Conservation (phyloP, 2,329 filamentous ascomycete species). For the Phaeosphaeria sp. region DNA sequence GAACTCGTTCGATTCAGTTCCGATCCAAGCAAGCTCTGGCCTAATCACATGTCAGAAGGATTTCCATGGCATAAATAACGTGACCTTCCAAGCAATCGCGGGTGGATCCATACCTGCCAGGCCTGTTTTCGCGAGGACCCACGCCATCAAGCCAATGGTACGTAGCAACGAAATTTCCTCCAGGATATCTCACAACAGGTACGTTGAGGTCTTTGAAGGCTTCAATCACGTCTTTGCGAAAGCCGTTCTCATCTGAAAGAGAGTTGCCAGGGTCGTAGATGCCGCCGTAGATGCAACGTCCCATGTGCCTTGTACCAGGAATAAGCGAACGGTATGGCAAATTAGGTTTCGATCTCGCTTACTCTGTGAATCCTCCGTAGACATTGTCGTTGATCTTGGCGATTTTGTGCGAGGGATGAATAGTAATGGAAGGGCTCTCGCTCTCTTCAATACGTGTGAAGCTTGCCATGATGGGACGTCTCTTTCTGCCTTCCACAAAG, state of each 20-base stretch:
- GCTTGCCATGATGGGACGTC: slow-evolving; percentile 65
- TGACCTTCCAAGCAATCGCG: not conserved
- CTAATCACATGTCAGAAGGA: slow-evolving; percentile 42
- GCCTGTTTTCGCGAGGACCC: slow-evolving; percentile 73
- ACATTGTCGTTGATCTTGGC: slow-evolving; percentile 80
- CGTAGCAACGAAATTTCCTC: slow-evolving; percentile 83
- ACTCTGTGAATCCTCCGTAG: slow-evolving; percentile 87
- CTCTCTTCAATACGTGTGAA: slow-evolving; percentile 71
- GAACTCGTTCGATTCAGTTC: slow-evolving; percentile 77
- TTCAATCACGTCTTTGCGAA: slow-evolving; percentile 78
- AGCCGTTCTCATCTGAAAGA: slow-evolving; percentile 76
- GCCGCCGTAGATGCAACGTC: slow-evolving; percentile 79
- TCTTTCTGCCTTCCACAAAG: not conserved
- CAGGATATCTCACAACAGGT: slow-evolving; percentile 80
- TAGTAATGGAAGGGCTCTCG: slow-evolving; percentile 67
- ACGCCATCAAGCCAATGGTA: slow-evolving; percentile 87
- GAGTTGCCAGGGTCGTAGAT: slow-evolving; percentile 80
- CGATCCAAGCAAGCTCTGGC: slow-evolving; percentile 80
- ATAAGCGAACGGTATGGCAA: slow-evolving; percentile 26
- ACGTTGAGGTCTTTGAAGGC: slow-evolving; percentile 76
- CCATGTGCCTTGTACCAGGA: slow-evolving; percentile 72
- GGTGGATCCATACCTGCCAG: slow-evolving; percentile 52
- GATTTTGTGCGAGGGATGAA: slow-evolving; percentile 69
- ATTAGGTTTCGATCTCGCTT: slow-evolving; percentile 40
- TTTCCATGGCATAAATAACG: not conserved